These are phyloP conservation scores for Backusella psychrophila DNA, from an alignment of 192 early-diverging fungal species.

Conservation along the genomic window DNA sequence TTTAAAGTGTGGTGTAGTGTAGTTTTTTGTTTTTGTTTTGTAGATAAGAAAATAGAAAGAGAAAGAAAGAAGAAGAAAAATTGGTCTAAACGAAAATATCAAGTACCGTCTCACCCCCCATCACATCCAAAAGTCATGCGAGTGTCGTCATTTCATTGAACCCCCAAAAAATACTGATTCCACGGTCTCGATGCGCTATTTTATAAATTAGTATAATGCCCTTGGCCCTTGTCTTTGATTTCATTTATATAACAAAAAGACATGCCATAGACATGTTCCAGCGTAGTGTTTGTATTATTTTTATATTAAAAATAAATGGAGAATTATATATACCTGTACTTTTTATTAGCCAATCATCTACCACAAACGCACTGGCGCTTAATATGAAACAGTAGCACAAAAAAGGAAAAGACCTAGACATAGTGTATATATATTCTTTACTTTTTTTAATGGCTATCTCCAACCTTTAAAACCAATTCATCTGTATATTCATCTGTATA, in stretches of 20 bases:
- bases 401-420: no score
- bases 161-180: not conserved
- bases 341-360: not conserved
- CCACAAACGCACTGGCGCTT: not conserved
- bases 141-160: constrained; percentile 7
- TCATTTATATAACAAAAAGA: not conserved
- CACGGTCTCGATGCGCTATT: not conserved
- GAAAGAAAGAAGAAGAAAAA: constrained; percentile 8
- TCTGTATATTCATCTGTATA: no score
- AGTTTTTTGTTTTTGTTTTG: not conserved
- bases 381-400: not conserved
- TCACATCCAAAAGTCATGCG: not conserved
- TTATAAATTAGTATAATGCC: not conserved
- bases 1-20: not conserved
- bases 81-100: not conserved
- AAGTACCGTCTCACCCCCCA: not conserved
- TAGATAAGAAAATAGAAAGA: constrained; percentile 1
- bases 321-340: not conserved
- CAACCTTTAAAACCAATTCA: no score
- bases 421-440: no score
- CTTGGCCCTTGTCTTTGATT: not conserved
- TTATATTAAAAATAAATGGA: not conserved
- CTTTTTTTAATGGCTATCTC: no score
- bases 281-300: not conserved
- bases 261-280: not conserved